Evolutionary conservation across 768 basidiomycete genomes (phyloP), one percentile per base, ranked within the genome.

Genomic region (Calocybe gangraenosa): DNA sequence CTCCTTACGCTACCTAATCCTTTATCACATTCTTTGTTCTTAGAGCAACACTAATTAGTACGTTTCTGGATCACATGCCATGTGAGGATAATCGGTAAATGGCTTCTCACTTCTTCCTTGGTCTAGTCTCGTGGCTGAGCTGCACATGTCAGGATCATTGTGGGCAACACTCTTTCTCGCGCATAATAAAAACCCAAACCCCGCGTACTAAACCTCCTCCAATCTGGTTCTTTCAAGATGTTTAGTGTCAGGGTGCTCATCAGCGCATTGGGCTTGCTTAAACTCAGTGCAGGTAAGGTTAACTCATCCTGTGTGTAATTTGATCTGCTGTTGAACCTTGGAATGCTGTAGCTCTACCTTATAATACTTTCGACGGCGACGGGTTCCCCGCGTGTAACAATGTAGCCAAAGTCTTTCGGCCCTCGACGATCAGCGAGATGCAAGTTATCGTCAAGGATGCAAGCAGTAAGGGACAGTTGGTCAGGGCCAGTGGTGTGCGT

Each of bases 401-500:
- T 28, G 63, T 67, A 1, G 51, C 60, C 11, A 44, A 59, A 25
- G 62, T 68, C 8, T 65, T 58, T 42, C 53, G 56, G 2, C 66
- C 66, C 4, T 59, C 63, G 7, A 63, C 61, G 3, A 56, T 66
- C 11, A 58, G 58, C 19, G 63, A 65, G 50, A 65, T 65, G 36
- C 52, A 57, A 8, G 35, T 54, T 9, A 61, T 68, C 20, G 65
- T 66, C 15, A 62, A 64, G 52, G 54, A 58, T 44, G 66, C 66
- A 17, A 62, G 58, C 47, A 49, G 42, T 3, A 49, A 53, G 17
- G 61, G 62, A 14, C 54, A 53, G 18, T 60, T 58, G 10, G 61
- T 68, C 17, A 58, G 66, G 21, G 65, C 66, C 2, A 66, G 65
- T 42, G 66, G 66, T 0, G 65, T 65, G 44, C 21, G 64, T 61